Evolutionary conservation across 768 basidiomycete genomes (phyloP).

Genomic region (Boletus patriciae): DNA sequence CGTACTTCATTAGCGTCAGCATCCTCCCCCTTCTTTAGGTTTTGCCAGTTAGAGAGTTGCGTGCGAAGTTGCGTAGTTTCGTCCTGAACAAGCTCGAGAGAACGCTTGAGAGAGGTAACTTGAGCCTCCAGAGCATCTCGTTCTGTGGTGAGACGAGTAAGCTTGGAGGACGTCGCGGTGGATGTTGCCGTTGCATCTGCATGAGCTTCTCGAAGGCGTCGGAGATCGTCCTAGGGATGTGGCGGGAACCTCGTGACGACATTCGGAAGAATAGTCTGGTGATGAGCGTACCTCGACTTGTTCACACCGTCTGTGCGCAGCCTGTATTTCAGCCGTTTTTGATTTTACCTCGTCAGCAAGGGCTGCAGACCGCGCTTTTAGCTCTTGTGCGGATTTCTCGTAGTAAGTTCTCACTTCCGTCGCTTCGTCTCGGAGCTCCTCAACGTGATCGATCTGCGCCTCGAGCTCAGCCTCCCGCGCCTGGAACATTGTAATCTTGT

Average conservation of each 20-base stretch:
- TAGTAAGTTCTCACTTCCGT: conserved; percentile 16
- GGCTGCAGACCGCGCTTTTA: conserved; percentile 33
- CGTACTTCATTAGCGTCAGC: conserved; percentile 55
- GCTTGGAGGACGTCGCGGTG: conserved; percentile 47
- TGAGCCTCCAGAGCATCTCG: conserved; percentile 56
- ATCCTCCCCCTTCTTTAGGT: conserved; percentile 61
- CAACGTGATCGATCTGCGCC: conserved; percentile 49
- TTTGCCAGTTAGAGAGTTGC: conserved; percentile 71
- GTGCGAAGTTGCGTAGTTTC: conserved; percentile 54
- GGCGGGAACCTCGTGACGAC: background rate
- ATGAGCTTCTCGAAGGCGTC: conserved; percentile 48
- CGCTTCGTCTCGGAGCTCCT: conserved; percentile 43
- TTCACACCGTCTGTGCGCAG: conserved; percentile 44
- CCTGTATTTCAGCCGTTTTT: conserved; percentile 40
- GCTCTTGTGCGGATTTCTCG: conserved; percentile 30
- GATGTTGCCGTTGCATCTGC: conserved; percentile 48
- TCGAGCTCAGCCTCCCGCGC: conserved; percentile 61
- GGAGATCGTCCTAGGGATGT: conserved; percentile 37
- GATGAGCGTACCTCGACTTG: conserved; percentile 43
- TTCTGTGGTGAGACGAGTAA: conserved; percentile 58
- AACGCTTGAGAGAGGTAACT: conserved; percentile 53
- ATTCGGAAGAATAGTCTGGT: background rate
- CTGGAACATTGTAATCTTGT: conserved; percentile 66
- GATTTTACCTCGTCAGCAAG: conserved; percentile 41
- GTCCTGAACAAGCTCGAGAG: conserved; percentile 58